Evolutionary conservation across 768 basidiomycete species (phyloP), one percentile per base, ranked within the genome.

Genomic region (Kwoniella europaea): DNA sequence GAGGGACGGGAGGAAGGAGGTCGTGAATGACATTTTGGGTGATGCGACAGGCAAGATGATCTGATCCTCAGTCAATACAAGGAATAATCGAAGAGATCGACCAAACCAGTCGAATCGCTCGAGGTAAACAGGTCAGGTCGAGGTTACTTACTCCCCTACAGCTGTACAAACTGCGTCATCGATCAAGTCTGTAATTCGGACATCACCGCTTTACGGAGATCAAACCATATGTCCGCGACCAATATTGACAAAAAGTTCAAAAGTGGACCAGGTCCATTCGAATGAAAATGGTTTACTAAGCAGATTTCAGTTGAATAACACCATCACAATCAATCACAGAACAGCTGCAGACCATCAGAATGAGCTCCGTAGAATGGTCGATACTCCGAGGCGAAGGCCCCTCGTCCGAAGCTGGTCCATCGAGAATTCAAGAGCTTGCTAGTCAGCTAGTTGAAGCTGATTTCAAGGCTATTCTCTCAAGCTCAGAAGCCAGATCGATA

Each of bases 381-480:
- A 67, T 80, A 24, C 44, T 76, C 0, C 57, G 70, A 57, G 78
- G 78, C 1, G 24, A 58, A 12, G 15, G 20, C 13, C 54, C 65
- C 12, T 22, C 60, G 15, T 7, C 69, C 29, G 66, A 69, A 27
- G 65, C 63, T 24, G 58, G 58, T 1, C 63, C 68, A 10, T 71
- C 72, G 1, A 41, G 74, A n/a, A 18, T 20, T 2, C n/a, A 64
- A 10, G 72, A 79, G 27, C 79, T 86, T 24, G 83, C 80, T 3
- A 72, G 75, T 16, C 58, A 75, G 35, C 74, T 84, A 15, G 74
- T 79, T 15, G 75, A 83, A 41, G 85, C 85, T n/a, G 81, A 85
- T 56, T 85, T 83, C 74, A 73, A 78, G 22, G 60, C 69, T 1
- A 84, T 85, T 65, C 80, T 88, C 15, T 79, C 81, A 29, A 86